Conservation (phyloP, 2,329 filamentous ascomycete genomes). For the Sarocladium strictum region DNA sequence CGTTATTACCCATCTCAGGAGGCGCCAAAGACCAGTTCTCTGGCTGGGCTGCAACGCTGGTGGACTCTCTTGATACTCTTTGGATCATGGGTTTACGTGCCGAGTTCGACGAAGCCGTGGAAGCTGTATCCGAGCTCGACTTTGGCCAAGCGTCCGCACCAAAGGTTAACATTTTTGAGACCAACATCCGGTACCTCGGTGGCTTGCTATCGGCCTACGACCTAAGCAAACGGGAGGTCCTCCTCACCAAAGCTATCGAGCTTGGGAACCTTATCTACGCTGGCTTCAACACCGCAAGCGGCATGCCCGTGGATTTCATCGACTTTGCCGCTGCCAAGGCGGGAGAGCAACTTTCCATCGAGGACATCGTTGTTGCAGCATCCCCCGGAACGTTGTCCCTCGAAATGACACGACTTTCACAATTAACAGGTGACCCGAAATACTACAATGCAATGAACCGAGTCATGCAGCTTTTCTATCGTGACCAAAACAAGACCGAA, state of each 20-base stretch:
- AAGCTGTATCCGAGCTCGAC: constrained; percentile 52
- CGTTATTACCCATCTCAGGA: constrained; percentile 52
- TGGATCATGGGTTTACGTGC: constrained; percentile 65
- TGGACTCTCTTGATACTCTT: constrained; percentile 64
- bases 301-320: constrained; percentile 67
- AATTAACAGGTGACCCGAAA: constrained; percentile 60
- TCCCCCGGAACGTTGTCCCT: constrained; percentile 64
- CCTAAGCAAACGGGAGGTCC: constrained; percentile 42
- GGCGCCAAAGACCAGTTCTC: constrained; percentile 51
- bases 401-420: constrained; percentile 78
- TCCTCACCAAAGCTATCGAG: constrained; percentile 61
- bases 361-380: constrained; percentile 69
- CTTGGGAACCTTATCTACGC: constrained; percentile 70
- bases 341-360: constrained; percentile 40
- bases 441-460: constrained; percentile 72
- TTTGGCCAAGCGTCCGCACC: constrained; percentile 45
- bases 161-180: constrained; percentile 68
- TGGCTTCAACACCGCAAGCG: constrained; percentile 70
- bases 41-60: constrained; percentile 62
- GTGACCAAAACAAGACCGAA: constrained; percentile 59
- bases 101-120: constrained; percentile 60
- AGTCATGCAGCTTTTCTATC: constrained; percentile 61
- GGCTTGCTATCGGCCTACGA: constrained; percentile 61
- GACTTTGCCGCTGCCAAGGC: constrained; percentile 46
- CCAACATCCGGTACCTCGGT: constrained; percentile 81